These are phyloP conservation scores for Rhodotorula sp. DNA, from an alignment of 1,284 basidiomycete genomes.

Conservation along the genomic window DNA sequence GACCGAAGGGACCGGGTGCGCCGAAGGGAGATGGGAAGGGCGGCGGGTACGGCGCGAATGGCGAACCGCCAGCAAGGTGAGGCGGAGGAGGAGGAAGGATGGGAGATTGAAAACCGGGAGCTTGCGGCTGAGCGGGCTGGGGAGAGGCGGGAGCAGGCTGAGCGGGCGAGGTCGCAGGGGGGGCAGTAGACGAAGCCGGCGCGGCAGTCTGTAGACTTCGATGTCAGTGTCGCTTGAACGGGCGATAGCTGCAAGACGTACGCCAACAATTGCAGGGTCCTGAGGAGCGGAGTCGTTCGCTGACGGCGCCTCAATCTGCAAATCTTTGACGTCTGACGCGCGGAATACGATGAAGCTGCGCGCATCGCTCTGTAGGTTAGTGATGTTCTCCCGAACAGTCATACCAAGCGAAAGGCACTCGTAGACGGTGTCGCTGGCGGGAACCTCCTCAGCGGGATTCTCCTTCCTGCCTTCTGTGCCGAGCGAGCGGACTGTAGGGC, in stretches of 20 bases:
- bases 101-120: conserved; percentile 23
- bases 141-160: conserved; percentile 13
- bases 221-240: no score
- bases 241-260: conserved; percentile 21
- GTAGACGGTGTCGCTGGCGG: conserved; percentile 43
- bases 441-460: conserved; percentile 43
- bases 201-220: neutral
- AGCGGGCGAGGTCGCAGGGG: neutral
- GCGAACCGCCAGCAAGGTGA: conserved; percentile 7
- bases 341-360: conserved; percentile 46
- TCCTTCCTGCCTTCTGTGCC: conserved; percentile 45
- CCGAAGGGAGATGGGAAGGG: conserved; percentile 18
- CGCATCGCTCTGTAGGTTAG: neutral
- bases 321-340: conserved; percentile 46
- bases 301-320: conserved; percentile 44
- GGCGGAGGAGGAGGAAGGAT: conserved; percentile 20
- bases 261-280: conserved; percentile 46
- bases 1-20: conserved; percentile 26
- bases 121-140: conserved; percentile 19
- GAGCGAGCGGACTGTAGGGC: conserved; percentile 42
- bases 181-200: neutral
- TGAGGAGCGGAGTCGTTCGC: conserved; percentile 27
- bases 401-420: conserved; percentile 34
- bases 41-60: conserved; percentile 28
- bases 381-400: neutral